Conservation (phyloP, 495 filamentous ascomycete genomes). For the Tuber microsphaerosporum region DNA sequence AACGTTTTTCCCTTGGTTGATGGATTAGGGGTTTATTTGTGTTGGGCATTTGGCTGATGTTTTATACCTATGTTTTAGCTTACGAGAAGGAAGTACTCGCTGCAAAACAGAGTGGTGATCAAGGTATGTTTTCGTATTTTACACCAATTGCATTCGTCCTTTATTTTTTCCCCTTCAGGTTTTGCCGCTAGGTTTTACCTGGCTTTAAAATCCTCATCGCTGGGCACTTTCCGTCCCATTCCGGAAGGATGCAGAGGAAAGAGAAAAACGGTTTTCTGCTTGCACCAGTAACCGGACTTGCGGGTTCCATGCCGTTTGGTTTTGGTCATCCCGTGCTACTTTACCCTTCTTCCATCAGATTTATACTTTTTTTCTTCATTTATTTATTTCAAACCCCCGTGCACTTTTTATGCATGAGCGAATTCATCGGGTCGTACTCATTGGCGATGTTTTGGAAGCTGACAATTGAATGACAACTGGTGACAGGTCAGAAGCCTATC, state of each 20-base stretch:
- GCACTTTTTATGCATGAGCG: neutral
- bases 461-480: conserved; percentile 2
- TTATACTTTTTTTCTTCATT: neutral
- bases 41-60: conserved; percentile 25
- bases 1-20: neutral
- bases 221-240: neutral
- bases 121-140: conserved; percentile 18
- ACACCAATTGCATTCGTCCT: neutral
- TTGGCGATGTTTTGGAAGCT: conserved; percentile 4
- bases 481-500: conserved; percentile 33
- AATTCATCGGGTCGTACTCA: neutral
- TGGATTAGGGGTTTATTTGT: neutral
- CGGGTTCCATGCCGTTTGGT: neutral
- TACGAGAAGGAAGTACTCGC: conserved; percentile 32
- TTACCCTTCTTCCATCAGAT: neutral
- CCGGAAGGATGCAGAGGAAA: neutral
- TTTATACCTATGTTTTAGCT: conserved; percentile 16
- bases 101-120: conserved; percentile 32
- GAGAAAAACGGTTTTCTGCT: neutral
- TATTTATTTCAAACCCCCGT: neutral
- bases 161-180: neutral
- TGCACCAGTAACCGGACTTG: neutral
- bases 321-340: neutral
- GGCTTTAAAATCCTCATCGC: neutral
- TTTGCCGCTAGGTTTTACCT: neutral